Evolutionary conservation across 2,329 filamentous ascomycete species (phyloP).

Genomic region (Cytospora piceae): DNA sequence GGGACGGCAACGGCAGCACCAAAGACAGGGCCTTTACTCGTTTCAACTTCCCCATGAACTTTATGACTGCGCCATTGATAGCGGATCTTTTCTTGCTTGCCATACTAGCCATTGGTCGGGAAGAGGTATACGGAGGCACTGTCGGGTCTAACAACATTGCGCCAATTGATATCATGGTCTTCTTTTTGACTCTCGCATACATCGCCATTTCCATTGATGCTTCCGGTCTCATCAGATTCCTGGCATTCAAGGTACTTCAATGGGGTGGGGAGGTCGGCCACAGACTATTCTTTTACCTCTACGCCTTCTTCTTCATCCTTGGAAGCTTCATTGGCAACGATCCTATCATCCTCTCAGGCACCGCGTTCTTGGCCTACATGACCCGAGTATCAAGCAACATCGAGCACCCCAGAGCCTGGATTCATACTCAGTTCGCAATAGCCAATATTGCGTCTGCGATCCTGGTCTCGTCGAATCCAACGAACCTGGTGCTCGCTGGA

Average conservation of each 20-base stretch:
- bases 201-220: slow-evolving; percentile 79
- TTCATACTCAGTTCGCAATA: slow-evolving; percentile 71
- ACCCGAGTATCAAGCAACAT: slow-evolving; percentile 76
- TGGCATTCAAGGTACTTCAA: slow-evolving; percentile 72
- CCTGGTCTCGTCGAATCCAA: slow-evolving; percentile 77
- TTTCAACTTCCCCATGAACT: slow-evolving; percentile 67
- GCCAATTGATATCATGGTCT: slow-evolving; percentile 74
- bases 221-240: slow-evolving; percentile 70
- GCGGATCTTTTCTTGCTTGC: slow-evolving; percentile 73
- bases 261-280: slow-evolving; percentile 70
- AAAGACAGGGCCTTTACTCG: slow-evolving; percentile 47
- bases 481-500: slow-evolving; percentile 74
- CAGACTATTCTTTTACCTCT: slow-evolving; percentile 72
- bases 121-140: slow-evolving; percentile 71
- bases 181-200: slow-evolving; percentile 75
- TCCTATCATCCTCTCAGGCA: slow-evolving; percentile 74
- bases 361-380: slow-evolving; percentile 77
- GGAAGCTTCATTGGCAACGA: slow-evolving; percentile 75
- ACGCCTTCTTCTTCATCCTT: slow-evolving; percentile 70
- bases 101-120: slow-evolving; percentile 66
- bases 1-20: neutral
- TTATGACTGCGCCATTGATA: slow-evolving; percentile 71
- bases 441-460: slow-evolving; percentile 77
- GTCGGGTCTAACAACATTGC: slow-evolving; percentile 67
- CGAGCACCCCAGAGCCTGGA: slow-evolving; percentile 71